Percentiles rank a stretch among this genome's conserved stretches.
phyloP scores from a whole-genome alignment of 1,139 yeast genomes.

The Suhomyces kunorum region DNA sequence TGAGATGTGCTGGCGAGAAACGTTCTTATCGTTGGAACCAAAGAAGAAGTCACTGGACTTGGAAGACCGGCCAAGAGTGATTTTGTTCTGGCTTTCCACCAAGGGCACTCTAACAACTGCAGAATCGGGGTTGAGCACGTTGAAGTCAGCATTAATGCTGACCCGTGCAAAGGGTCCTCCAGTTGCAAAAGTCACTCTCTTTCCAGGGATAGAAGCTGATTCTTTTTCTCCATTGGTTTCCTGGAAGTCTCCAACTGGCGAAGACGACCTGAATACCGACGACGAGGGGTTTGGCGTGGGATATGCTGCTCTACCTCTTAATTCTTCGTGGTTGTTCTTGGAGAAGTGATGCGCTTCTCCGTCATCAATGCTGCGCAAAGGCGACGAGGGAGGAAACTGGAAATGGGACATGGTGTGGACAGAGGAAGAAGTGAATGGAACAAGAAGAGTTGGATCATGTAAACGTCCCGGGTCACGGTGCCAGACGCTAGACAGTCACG shows the following conservation, averaged over 20 bases:
- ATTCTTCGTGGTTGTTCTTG: slow-evolving; percentile 6
- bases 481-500: not conserved
- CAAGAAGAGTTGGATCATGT: not conserved
- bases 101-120: slow-evolving; percentile 42
- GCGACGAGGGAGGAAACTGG: slow-evolving; percentile 69
- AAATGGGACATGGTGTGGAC: slow-evolving; percentile 20
- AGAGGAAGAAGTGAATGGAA: not conserved
- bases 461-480: not conserved
- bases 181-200: slow-evolving; percentile 14
- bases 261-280: slow-evolving; percentile 48
- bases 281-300: slow-evolving; percentile 64
- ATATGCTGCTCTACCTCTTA: slow-evolving; percentile 33
- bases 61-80: slow-evolving; percentile 65
- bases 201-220: slow-evolving; percentile 8
- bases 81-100: slow-evolving; percentile 22
- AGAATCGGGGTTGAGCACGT: slow-evolving; percentile 42
- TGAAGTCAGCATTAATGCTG: slow-evolving; percentile 36
- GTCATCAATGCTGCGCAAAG: slow-evolving; percentile 40
- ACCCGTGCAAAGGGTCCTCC: slow-evolving; percentile 14
- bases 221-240: slow-evolving; percentile 1
- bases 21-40: slow-evolving; percentile 54
- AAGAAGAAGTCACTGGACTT: slow-evolving; percentile 60
- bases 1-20: slow-evolving; percentile 68
- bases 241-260: slow-evolving; percentile 30
- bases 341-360: slow-evolving; percentile 24